Conservation (phyloP, 208 protist genomes). For the Novymonas esmeraldas region DNA sequence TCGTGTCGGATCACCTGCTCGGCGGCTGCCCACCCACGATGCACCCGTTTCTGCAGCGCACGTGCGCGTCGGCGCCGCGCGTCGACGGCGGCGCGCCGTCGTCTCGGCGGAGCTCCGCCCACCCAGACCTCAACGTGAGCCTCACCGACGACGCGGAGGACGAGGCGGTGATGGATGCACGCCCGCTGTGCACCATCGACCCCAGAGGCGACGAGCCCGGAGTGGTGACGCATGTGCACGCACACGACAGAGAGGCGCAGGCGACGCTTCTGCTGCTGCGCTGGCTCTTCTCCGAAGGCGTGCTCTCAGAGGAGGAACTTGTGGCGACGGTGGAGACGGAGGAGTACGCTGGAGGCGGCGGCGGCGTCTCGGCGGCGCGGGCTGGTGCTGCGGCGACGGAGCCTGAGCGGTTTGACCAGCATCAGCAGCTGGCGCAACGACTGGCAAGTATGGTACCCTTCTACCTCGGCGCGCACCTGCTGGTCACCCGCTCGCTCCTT, state of each 20-base stretch:
- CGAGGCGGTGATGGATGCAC: conserved; percentile 11
- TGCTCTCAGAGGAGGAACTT: conserved; percentile 34
- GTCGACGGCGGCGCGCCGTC: background rate
- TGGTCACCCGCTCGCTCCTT: conserved; percentile 60
- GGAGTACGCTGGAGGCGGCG: background rate
- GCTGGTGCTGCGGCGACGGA: background rate
- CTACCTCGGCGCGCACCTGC: conserved; percentile 60
- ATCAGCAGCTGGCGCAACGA: conserved; percentile 28
- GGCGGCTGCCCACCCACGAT: conserved; percentile 73
- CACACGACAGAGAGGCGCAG: conserved; percentile 18
- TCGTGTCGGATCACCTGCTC: conserved; percentile 71
- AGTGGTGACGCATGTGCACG: background rate
- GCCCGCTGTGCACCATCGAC: conserved; percentile 1
- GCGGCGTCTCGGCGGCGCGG: background rate
- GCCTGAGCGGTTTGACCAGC: conserved; percentile 11
- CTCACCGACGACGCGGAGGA: conserved; percentile 8
- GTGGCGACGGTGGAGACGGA: conserved; percentile 30
- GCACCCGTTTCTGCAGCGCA: conserved; percentile 63
- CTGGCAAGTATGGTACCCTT: conserved; percentile 52
- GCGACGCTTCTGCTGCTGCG: conserved; percentile 46
- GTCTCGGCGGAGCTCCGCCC: background rate
- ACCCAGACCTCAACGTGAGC: conserved; percentile 25
- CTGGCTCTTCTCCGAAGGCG: conserved; percentile 42
- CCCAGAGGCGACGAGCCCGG: background rate
- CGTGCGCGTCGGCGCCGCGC: background rate